phyloP scores from a whole-genome alignment of 768 basidiomycete species.

The Collybiopsis confluens region DNA sequence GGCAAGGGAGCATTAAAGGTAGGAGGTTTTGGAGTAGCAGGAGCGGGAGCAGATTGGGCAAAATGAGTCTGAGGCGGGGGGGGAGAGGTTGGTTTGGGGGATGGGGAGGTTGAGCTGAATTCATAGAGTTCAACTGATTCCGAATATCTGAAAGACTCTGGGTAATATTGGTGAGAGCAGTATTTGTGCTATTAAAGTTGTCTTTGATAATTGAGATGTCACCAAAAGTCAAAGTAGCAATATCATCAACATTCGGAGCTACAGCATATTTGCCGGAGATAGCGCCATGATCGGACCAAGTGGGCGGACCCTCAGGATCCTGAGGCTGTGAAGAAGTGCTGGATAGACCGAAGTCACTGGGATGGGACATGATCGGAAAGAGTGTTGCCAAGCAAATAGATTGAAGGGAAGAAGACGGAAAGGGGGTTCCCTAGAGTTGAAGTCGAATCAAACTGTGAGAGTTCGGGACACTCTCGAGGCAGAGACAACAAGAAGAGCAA shows the following conservation, averaged over 20 bases:
- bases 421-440: neutral
- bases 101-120: neutral
- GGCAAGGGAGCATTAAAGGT: constrained; percentile 10
- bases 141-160: no score
- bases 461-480: neutral
- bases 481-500: neutral
- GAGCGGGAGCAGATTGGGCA: neutral
- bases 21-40: neutral
- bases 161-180: no score
- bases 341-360: no score
- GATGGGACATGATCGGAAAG: neutral
- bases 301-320: no score
- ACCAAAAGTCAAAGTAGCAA: no score
- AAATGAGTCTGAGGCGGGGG: neutral
- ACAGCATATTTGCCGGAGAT: no score
- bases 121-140: no score
- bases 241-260: no score
- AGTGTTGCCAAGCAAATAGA: neutral
- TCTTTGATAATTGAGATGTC: no score
- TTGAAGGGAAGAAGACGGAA: neutral
- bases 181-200: no score
- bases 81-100: neutral
- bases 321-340: no score
- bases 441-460: constrained; percentile 1
- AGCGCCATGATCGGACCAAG: no score